These are phyloP conservation scores for Naganishia vaughanmartiniae DNA, from an alignment of 768 basidiomycete genomes.

Conservation along the genomic window DNA sequence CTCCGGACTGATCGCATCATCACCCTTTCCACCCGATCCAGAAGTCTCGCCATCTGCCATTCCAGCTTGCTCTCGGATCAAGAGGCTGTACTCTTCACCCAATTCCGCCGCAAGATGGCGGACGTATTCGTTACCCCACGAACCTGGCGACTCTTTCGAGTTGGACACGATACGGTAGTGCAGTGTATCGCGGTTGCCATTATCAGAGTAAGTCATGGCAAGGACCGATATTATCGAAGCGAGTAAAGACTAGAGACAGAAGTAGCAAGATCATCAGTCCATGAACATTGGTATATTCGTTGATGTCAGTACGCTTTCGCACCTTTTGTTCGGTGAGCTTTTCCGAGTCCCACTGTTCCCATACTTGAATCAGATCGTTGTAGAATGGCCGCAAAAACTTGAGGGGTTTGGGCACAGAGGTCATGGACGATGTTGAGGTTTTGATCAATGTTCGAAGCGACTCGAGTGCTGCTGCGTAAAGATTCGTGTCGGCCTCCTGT, in stretches of 20 bases:
- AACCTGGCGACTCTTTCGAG: slow-evolving; percentile 70
- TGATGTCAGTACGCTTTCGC: slow-evolving; percentile 19
- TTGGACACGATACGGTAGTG: slow-evolving; percentile 83
- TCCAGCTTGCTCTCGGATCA: slow-evolving; percentile 30
- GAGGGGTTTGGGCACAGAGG: slow-evolving; percentile 95
- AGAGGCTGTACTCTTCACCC: slow-evolving; percentile 75
- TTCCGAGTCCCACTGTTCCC: slow-evolving; percentile 68
- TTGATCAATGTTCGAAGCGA: slow-evolving; percentile 87
- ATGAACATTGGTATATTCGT: not conserved
- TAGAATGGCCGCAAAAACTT: slow-evolving; percentile 97
- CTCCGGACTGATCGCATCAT: not conserved
- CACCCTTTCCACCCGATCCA: not conserved
- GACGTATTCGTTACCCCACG: slow-evolving; percentile 99
- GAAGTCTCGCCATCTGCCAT: slow-evolving; percentile 15
- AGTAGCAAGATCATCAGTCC: not conserved
- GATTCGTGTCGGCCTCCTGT: slow-evolving; percentile 79
- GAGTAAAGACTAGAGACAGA: slow-evolving; percentile 68
- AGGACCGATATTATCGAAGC: slow-evolving; percentile 96
- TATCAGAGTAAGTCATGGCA: slow-evolving; percentile 99
- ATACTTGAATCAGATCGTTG: slow-evolving; percentile 76
- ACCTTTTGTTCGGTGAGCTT: slow-evolving; percentile 59
- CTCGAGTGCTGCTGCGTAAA: slow-evolving; percentile 88
- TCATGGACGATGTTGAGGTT: slow-evolving; percentile 98
- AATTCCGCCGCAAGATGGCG: slow-evolving; percentile 94
- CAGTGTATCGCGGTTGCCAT: slow-evolving; percentile 90